These are phyloP conservation scores for Lasiodiplodia citricola DNA, from an alignment of 2,329 filamentous ascomycete species.

Conservation along the genomic window DNA sequence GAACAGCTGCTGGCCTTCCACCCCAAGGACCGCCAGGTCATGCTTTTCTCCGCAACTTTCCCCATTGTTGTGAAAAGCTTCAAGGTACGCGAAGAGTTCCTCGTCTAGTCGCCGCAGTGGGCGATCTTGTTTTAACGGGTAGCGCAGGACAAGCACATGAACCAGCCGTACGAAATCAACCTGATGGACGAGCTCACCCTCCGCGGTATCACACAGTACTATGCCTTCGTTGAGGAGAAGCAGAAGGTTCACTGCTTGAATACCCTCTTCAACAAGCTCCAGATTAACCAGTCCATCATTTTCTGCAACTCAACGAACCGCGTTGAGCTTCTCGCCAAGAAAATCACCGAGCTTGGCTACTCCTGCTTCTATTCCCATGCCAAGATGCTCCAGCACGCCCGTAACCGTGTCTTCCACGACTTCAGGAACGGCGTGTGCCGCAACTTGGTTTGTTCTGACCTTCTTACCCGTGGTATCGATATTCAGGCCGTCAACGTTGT, in stretches of 20 bases:
- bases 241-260: constrained; percentile 99
- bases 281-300: constrained; percentile 99
- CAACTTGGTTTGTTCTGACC: constrained; percentile 96
- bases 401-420: constrained; percentile 98
- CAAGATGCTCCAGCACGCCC: constrained; percentile 94
- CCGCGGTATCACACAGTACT: constrained; percentile 98
- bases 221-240: constrained; percentile 98
- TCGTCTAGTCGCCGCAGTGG: constrained; percentile 23
- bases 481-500: constrained; percentile 99
- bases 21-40: constrained; percentile 96
- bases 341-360: constrained; percentile 98
- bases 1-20: constrained; percentile 95
- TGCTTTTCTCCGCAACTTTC: constrained; percentile 99
- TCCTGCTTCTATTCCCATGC: constrained; percentile 99
- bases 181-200: constrained; percentile 99
- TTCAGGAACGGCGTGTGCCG: constrained; percentile 98
- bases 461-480: constrained; percentile 97
- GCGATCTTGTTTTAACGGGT: neutral
- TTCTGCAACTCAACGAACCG: constrained; percentile 99
- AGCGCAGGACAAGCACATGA: constrained; percentile 88
- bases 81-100: constrained; percentile 57
- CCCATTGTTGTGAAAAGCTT: constrained; percentile 97
- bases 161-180: constrained; percentile 96
- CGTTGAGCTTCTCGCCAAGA: constrained; percentile 96
- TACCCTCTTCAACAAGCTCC: constrained; percentile 96